phyloP scores from a whole-genome alignment of 805 yeast species.

The Kodamaea sagamina region DNA sequence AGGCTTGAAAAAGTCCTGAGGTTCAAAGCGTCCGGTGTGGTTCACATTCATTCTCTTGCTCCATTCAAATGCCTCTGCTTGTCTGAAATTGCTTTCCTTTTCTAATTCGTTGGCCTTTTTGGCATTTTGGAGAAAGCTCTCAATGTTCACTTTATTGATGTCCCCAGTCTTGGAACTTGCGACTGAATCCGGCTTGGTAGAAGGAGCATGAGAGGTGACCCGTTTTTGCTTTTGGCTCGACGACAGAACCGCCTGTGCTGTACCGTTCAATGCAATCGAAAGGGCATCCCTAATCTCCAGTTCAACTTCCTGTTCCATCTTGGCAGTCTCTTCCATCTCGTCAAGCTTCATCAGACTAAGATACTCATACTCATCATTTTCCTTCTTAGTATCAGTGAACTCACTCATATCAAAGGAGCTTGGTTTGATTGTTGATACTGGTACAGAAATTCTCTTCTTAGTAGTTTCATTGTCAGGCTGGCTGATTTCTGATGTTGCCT shows the following conservation, averaged over 20 bases:
- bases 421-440: slow-evolving; percentile 5
- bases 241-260: neutral
- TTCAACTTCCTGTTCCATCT: slow-evolving; percentile 14
- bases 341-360: slow-evolving; percentile 9
- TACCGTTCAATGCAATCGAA: slow-evolving; percentile 24
- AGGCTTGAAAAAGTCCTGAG: slow-evolving; percentile 50
- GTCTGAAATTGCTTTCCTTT: slow-evolving; percentile 49
- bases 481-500: too few species aligned
- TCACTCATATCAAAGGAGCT: slow-evolving; percentile 11
- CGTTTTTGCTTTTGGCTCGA: neutral
- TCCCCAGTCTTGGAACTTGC: slow-evolving; percentile 1
- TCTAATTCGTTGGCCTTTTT: slow-evolving; percentile 40
- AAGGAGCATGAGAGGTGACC: too few species aligned
- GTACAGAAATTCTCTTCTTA: slow-evolving; percentile 8
- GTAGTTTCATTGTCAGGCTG: too few species aligned
- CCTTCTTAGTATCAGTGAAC: slow-evolving; percentile 5
- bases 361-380: slow-evolving; percentile 9
- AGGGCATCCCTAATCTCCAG: slow-evolving; percentile 25
- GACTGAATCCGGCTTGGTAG: too few species aligned
- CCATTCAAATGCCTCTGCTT: slow-evolving; percentile 55
- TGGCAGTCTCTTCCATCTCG: slow-evolving; percentile 2
- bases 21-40: slow-evolving; percentile 42
- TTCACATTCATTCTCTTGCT: slow-evolving; percentile 34
- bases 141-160: slow-evolving; percentile 25
- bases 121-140: slow-evolving; percentile 45